Evolutionary conservation across 331 rosid species (phyloP).

Genomic region (Malus hybrid): DNA sequence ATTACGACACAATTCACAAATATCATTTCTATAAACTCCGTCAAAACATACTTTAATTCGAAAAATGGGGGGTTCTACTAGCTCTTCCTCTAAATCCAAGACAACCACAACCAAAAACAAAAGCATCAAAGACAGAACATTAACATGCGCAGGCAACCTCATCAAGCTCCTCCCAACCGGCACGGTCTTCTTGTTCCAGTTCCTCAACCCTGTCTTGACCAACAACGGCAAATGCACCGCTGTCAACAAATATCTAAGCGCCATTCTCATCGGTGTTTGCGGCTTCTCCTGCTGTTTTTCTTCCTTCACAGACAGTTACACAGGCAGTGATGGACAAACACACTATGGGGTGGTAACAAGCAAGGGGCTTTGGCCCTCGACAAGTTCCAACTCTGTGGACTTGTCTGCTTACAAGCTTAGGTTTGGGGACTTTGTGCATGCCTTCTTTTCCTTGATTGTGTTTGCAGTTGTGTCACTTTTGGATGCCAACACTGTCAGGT

Average conservation of each 20-base stretch:
- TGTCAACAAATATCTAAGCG: conserved; percentile 29
- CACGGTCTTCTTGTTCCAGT: conserved; percentile 62
- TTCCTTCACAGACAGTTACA: conserved; percentile 70
- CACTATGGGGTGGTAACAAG: conserved; percentile 52
- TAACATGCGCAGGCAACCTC: conserved; percentile 45
- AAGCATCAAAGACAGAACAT: conserved; percentile 11
- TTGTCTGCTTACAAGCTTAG: conserved; percentile 39
- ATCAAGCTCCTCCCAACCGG: conserved; percentile 78
- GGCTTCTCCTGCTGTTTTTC: conserved; percentile 52
- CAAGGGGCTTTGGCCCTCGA: conserved; percentile 59
- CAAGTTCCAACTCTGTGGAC: conserved; percentile 22
- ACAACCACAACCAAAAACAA: not conserved
- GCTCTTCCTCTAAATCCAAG: conserved; percentile 6
- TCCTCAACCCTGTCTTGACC: conserved; percentile 50
- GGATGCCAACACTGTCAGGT: conserved; percentile 51
- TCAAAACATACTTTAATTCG: not conserved
- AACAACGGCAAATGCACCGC: conserved; percentile 46
- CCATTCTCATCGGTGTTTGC: conserved; percentile 22
- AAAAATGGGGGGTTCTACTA: not conserved
- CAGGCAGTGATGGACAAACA: conserved; percentile 32
- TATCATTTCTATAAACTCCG: not conserved
- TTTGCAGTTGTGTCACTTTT: conserved; percentile 48
- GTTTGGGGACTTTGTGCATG: conserved; percentile 61
- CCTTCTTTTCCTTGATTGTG: conserved; percentile 37
- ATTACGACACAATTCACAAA: not conserved